Evolutionary conservation across 768 basidiomycete species (phyloP).

Genomic region (Suillus weaverae): DNA sequence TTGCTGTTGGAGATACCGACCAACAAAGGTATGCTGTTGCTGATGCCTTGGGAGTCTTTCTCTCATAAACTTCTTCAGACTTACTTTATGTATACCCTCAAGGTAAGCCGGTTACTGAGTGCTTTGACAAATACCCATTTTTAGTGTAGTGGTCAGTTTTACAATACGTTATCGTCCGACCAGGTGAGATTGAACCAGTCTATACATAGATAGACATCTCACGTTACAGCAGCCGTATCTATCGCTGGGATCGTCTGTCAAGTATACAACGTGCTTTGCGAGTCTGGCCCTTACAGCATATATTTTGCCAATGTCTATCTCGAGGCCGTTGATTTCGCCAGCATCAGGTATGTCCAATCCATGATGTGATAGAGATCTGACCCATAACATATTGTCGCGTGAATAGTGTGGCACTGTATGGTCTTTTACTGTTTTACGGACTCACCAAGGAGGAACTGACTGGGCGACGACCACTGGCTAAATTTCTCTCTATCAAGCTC

Average conservation of each 20-base stretch:
- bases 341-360: constrained; percentile 60
- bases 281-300: constrained; percentile 55
- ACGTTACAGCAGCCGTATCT: constrained; percentile 33
- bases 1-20: constrained; percentile 79
- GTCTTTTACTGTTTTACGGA: constrained; percentile 79
- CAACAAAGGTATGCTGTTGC: constrained; percentile 58
- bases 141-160: constrained; percentile 73
- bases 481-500: constrained; percentile 85
- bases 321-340: constrained; percentile 72
- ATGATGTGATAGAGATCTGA: background rate
- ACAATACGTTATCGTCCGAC: constrained; percentile 82
- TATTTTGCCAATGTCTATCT: constrained; percentile 71
- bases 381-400: background rate
- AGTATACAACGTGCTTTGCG: constrained; percentile 66
- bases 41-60: background rate
- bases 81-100: constrained; percentile 89
- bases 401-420: constrained; percentile 78
- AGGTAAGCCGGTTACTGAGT: constrained; percentile 43
- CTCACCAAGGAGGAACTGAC: constrained; percentile 78
- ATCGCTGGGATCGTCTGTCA: constrained; percentile 82
- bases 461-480: constrained; percentile 74
- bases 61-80: constrained; percentile 39
- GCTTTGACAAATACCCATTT: background rate
- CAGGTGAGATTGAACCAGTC: constrained; percentile 32
- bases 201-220: background rate